A percentile compares a stretch with the other conserved stretches of the same genome.
Evolutionary conservation across 208 protist species (phyloP).

Genomic region (Spongospora subterranea): DNA sequence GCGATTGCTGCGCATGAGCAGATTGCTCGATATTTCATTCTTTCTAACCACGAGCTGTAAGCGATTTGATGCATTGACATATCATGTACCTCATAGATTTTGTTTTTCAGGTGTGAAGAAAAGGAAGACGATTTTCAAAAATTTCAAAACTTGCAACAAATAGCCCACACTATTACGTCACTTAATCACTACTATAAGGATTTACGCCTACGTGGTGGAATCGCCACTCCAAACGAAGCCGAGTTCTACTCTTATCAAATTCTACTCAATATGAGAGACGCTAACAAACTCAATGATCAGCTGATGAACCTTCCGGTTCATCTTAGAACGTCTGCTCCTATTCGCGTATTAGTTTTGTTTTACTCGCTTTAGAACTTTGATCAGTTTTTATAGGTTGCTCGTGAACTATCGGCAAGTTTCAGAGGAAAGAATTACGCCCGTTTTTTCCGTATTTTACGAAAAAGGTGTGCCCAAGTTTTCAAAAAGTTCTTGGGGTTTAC

Average conservation of each 20-base stretch:
- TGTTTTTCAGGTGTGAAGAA: slow-evolving; percentile 27
- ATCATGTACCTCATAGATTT: background rate
- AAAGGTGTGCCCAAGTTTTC: background rate
- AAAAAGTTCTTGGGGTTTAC: background rate
- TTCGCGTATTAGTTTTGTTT: background rate
- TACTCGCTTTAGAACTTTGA: background rate
- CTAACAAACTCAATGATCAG: slow-evolving; percentile 45
- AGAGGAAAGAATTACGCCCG: background rate
- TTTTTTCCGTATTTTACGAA: background rate
- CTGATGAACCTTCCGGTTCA: slow-evolving; percentile 48
- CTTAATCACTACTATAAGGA: slow-evolving; percentile 56
- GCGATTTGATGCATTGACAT: background rate
- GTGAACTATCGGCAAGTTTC: slow-evolving; percentile 17
- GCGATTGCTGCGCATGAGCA: slow-evolving; percentile 36
- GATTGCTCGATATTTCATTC: slow-evolving; percentile 52
- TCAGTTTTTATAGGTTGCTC: slow-evolving; percentile 28
- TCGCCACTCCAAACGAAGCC: background rate
- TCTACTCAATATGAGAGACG: slow-evolving; percentile 46
- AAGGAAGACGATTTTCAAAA: slow-evolving; percentile 55
- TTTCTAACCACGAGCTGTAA: slow-evolving; percentile 44
- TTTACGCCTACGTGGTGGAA: background rate
- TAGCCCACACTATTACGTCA: slow-evolving; percentile 21
- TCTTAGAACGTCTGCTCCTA: background rate
- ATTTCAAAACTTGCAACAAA: slow-evolving; percentile 48
- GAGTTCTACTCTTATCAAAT: slow-evolving; percentile 50